Evolutionary conservation across 1,284 basidiomycete species (phyloP).

Genomic region (Coniferiporia weirii): DNA sequence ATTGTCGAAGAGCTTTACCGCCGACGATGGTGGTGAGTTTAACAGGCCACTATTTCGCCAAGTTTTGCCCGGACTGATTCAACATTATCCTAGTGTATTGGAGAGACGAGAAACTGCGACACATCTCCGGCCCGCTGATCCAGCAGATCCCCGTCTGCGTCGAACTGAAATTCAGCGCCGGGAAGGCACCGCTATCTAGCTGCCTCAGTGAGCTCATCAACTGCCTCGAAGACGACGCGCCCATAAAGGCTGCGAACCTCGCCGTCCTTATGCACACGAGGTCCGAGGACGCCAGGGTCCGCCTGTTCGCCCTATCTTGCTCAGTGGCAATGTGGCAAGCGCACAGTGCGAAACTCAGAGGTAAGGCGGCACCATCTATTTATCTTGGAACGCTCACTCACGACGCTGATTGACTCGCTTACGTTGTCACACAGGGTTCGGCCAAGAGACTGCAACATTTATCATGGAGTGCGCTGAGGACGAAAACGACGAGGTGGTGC

Average conservation of each 20-base stretch:
- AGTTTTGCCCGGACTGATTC: neutral
- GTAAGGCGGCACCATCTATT: slow-evolving; percentile 34
- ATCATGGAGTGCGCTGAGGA: slow-evolving; percentile 79
- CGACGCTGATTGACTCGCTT: slow-evolving; percentile 4
- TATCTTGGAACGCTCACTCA: neutral
- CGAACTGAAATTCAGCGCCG: slow-evolving; percentile 28
- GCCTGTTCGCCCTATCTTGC: slow-evolving; percentile 67
- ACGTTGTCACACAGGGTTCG: slow-evolving; percentile 46
- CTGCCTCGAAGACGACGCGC: slow-evolving; percentile 50
- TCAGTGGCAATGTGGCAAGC: slow-evolving; percentile 73
- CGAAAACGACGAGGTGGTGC: slow-evolving; percentile 72
- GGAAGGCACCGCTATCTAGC: slow-evolving; percentile 39
- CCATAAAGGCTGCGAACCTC: slow-evolving; percentile 79
- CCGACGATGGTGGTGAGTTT: slow-evolving; percentile 75
- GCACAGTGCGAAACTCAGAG: slow-evolving; percentile 68
- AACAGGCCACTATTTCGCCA: neutral
- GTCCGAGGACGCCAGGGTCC: slow-evolving; percentile 63
- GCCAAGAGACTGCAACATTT: slow-evolving; percentile 76
- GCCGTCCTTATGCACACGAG: slow-evolving; percentile 85
- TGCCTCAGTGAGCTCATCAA: slow-evolving; percentile 53
- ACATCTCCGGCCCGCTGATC: slow-evolving; percentile 54
- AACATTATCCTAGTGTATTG: slow-evolving; percentile 62
- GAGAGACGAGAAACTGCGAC: slow-evolving; percentile 75
- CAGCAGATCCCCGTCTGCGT: slow-evolving; percentile 59
- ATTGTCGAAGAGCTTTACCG: slow-evolving; percentile 65